These are phyloP conservation scores for Fusarium paranaense DNA, from an alignment of 2,329 filamentous ascomycete species.

Conservation along the genomic window DNA sequence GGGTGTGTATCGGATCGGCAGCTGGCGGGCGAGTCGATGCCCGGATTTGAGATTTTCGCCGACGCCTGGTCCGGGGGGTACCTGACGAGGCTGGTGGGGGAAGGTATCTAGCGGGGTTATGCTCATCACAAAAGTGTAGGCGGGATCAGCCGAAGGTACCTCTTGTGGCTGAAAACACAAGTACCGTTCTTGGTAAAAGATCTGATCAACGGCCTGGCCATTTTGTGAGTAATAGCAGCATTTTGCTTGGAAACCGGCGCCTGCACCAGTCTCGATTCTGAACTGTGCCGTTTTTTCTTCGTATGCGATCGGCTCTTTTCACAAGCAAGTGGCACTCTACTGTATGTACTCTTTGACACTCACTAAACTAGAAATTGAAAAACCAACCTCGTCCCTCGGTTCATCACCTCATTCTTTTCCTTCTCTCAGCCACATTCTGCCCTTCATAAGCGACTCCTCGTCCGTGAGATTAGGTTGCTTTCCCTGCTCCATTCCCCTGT, in stretches of 20 bases:
- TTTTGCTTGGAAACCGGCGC: slow-evolving; percentile 18
- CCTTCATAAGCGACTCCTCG: slow-evolving; percentile 13
- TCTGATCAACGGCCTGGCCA: slow-evolving; percentile 24
- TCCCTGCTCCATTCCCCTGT: slow-evolving; percentile 18
- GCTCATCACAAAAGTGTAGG: no score
- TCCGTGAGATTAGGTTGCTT: slow-evolving; percentile 11
- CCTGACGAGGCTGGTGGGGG: background rate
- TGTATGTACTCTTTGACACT: background rate
- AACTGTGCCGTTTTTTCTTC: slow-evolving; percentile 10
- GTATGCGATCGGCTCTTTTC: slow-evolving; percentile 30
- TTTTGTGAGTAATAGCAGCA: slow-evolving; percentile 21
- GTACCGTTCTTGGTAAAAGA: slow-evolving; percentile 32
- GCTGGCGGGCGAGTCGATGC: slow-evolving; percentile 39
- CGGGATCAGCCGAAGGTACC: slow-evolving; percentile 16
- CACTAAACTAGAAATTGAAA: background rate
- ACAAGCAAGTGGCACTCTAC: slow-evolving; percentile 11
- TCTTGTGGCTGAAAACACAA: slow-evolving; percentile 15
- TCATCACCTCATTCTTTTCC: background rate
- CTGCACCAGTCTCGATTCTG: background rate
- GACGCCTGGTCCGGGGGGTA: background rate
- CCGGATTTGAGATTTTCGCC: slow-evolving; percentile 44
- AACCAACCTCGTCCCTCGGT: slow-evolving; percentile 3
- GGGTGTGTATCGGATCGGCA: slow-evolving; percentile 42
- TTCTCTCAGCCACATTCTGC: background rate
- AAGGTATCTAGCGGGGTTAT: background rate